phyloP scores from a whole-genome alignment of 805 yeast genomes.

The Kodamaea jinghongensis region DNA sequence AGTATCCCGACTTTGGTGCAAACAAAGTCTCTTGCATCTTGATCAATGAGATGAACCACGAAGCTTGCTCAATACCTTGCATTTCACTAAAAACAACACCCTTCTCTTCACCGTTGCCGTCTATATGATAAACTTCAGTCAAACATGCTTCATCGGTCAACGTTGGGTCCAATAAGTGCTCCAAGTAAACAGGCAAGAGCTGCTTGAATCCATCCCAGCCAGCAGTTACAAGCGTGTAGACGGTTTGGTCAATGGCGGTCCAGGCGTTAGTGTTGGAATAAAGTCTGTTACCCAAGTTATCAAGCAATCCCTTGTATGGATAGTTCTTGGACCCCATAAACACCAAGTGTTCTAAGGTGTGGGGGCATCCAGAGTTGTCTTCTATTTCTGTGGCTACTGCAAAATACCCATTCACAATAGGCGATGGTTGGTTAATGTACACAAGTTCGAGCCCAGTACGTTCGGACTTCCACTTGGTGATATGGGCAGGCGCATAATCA shows the following conservation, averaged over 20 bases:
- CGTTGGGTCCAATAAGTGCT: slow-evolving; percentile 82
- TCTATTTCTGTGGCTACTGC: slow-evolving; percentile 92
- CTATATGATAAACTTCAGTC: slow-evolving; percentile 94
- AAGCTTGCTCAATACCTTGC: slow-evolving; percentile 86
- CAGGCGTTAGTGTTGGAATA: slow-evolving; percentile 92
- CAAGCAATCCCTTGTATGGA: slow-evolving; percentile 90
- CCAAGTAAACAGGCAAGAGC: slow-evolving; percentile 83
- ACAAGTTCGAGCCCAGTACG: slow-evolving; percentile 83
- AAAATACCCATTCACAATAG: slow-evolving; percentile 88
- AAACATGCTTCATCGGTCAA: slow-evolving; percentile 85
- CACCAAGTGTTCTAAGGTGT: slow-evolving; percentile 88
- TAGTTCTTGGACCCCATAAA: slow-evolving; percentile 90
- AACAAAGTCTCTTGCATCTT: slow-evolving; percentile 59
- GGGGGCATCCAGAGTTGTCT: slow-evolving; percentile 91
- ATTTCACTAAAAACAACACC: slow-evolving; percentile 97
- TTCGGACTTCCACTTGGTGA: slow-evolving; percentile 73
- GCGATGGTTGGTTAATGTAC: slow-evolving; percentile 75
- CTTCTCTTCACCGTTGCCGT: slow-evolving; percentile 84
- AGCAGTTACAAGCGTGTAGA: slow-evolving; percentile 85
- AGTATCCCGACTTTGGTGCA: slow-evolving; percentile 67
- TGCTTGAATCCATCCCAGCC: slow-evolving; percentile 94
- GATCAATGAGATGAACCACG: slow-evolving; percentile 63
- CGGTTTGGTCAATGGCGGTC: slow-evolving; percentile 96
- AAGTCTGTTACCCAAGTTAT: slow-evolving; percentile 78
- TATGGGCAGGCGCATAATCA: slow-evolving; percentile 69